Evolutionary conservation across 2,329 filamentous ascomycete genomes (phyloP).

Genomic region (Periconia sp.): DNA sequence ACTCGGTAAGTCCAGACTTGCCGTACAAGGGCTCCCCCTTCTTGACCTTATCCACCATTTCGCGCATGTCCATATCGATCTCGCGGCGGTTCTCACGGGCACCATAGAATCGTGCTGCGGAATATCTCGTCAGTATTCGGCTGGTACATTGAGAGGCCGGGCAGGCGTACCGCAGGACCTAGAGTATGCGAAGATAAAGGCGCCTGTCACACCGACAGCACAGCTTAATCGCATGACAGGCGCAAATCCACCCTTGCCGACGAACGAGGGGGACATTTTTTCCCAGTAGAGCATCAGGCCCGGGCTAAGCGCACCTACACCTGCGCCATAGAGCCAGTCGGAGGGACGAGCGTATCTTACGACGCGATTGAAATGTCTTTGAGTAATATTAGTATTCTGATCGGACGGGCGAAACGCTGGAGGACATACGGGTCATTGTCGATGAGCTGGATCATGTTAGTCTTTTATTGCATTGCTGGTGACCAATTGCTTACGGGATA

Average conservation of each 20-base stretch:
- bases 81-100: conserved; percentile 91
- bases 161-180: conserved; percentile 75
- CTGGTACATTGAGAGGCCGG: not conserved
- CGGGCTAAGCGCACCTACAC: conserved; percentile 74
- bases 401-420: conserved; percentile 7
- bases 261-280: conserved; percentile 81
- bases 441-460: conserved; percentile 74
- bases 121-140: not conserved
- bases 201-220: conserved; percentile 75
- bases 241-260: conserved; percentile 81
- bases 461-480: conserved; percentile 26
- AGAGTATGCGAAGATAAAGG: conserved; percentile 85
- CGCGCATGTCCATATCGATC: conserved; percentile 93
- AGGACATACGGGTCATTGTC: conserved; percentile 92
- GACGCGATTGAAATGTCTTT: conserved; percentile 88
- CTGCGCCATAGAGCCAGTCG: conserved; percentile 77
- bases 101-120: conserved; percentile 89
- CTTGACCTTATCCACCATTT: conserved; percentile 98
- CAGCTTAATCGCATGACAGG: conserved; percentile 81
- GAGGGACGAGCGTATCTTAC: conserved; percentile 82
- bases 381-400: conserved; percentile 27
- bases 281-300: conserved; percentile 80
- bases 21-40: conserved; percentile 89
- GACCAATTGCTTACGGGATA: conserved; percentile 74
- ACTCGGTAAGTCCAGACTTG: conserved; percentile 74